Conservation (phyloP, 2,329 filamentous ascomycete genomes). For the Dactylellina drechsleri region DNA sequence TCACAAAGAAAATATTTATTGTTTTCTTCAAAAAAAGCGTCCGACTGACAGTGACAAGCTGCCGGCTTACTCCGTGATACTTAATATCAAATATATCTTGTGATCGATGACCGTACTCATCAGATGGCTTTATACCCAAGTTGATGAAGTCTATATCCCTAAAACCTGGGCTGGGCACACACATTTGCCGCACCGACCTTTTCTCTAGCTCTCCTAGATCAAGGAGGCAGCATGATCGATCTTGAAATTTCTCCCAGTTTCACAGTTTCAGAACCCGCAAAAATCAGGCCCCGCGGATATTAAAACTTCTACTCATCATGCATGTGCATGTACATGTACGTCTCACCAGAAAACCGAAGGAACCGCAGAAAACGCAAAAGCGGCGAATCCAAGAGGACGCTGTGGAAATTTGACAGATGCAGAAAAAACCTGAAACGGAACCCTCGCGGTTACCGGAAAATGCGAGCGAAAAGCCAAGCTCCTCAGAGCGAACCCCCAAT, state of each 20-base stretch:
- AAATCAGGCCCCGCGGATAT: background rate
- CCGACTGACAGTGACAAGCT: constrained; percentile 13
- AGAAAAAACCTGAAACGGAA: constrained; percentile 43
- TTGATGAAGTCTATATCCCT: background rate
- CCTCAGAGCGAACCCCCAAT: background rate
- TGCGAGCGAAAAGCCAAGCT: constrained; percentile 11
- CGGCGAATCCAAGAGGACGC: constrained; percentile 5
- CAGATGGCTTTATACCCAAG: constrained; percentile 25
- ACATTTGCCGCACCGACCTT: constrained; percentile 16
- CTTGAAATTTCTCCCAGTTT: background rate
- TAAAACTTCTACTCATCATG: constrained; percentile 17
- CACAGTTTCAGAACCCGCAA: background rate
- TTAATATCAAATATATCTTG: constrained; percentile 29
- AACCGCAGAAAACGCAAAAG: constrained; percentile 22
- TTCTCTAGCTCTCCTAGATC: background rate
- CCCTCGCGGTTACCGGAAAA: constrained; percentile 40
- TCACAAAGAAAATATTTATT: too few species aligned
- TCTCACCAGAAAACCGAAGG: background rate
- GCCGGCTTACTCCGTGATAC: constrained; percentile 40
- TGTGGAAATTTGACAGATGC: background rate
- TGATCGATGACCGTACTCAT: constrained; percentile 54
- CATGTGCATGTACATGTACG: constrained; percentile 6
- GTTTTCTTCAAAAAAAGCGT: too few species aligned
- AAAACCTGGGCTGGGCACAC: background rate
- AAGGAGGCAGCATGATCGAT: constrained; percentile 15